Conservation (phyloP, 352 stramenopile species). For the Phytophthora fragariae region DNA sequence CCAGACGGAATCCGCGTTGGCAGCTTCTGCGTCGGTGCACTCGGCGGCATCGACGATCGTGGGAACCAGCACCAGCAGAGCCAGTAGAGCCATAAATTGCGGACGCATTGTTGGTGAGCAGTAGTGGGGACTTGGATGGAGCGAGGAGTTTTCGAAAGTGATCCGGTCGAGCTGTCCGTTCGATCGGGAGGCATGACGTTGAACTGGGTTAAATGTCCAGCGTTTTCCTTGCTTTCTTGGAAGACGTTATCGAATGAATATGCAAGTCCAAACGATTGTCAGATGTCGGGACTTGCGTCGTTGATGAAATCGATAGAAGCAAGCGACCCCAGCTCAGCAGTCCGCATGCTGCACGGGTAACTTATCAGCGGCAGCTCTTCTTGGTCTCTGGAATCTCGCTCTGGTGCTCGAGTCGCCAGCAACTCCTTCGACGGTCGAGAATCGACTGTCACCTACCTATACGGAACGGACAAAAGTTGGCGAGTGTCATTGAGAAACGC, state of each 20-base stretch:
- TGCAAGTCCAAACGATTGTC: not conserved
- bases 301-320: not conserved
- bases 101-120: not conserved
- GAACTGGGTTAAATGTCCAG: slow-evolving; percentile 7
- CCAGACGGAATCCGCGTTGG: slow-evolving; percentile 22
- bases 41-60: slow-evolving; percentile 13
- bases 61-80: slow-evolving; percentile 2
- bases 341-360: no score
- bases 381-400: not conserved
- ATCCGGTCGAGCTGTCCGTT: not conserved
- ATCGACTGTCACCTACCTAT: not conserved
- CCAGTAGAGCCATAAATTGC: not conserved
- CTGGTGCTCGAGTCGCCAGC: not conserved
- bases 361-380: no score
- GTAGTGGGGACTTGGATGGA: slow-evolving; percentile 5
- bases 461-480: not conserved
- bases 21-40: slow-evolving; percentile 29
- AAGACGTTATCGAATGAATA: not conserved
- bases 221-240: not conserved
- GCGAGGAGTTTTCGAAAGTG: slow-evolving; percentile 15
- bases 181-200: not conserved
- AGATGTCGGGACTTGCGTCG: not conserved
- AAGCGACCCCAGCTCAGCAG: not conserved
- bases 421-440: not conserved
- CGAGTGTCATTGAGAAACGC: slow-evolving; percentile 5